A percentile compares a stretch with the other conserved stretches of the same genome.
phyloP scores from a whole-genome alignment of 192 early-diverging fungal genomes.

The Allomyces macrogynus region DNA sequence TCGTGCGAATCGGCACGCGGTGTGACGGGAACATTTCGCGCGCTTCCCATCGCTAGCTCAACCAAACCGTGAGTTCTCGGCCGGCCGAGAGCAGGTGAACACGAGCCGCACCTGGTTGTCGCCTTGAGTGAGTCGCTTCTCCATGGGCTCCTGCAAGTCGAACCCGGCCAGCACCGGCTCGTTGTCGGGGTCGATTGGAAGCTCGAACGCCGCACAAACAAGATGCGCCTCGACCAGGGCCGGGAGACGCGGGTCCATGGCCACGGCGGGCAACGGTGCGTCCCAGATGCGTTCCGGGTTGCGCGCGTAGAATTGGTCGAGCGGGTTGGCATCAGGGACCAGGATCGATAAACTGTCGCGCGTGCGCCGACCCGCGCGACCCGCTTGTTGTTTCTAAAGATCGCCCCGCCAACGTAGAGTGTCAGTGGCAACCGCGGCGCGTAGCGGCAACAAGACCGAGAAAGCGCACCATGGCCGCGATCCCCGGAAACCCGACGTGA shows the following conservation, averaged over 20 bases:
- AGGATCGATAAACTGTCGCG: conserved; percentile 38
- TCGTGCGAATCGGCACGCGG: conserved; percentile 12
- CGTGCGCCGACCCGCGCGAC: conserved; percentile 46
- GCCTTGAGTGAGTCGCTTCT: neutral
- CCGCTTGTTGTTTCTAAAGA: conserved; percentile 44
- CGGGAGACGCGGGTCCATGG: conserved; percentile 16
- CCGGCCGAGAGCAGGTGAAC: conserved; percentile 1
- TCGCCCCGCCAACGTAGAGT: conserved; percentile 19
- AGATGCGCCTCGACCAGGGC: conserved; percentile 32
- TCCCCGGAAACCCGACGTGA: conserved; percentile 50
- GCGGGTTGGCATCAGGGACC: conserved; percentile 22
- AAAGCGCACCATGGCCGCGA: conserved; percentile 7
- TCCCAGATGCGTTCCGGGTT: conserved; percentile 29
- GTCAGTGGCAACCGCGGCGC: neutral
- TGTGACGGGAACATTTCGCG: conserved; percentile 16
- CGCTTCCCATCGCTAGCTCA: conserved; percentile 2
- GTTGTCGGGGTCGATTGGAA: conserved; percentile 8
- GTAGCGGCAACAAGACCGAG: conserved; percentile 2
- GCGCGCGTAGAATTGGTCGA: conserved; percentile 32
- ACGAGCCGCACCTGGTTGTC: neutral
- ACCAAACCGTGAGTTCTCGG: no score
- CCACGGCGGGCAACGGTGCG: conserved; percentile 8
- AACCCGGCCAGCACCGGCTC: neutral
- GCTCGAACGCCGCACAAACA: conserved; percentile 54
- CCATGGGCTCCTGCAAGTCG: neutral